Evolutionary conservation across 805 yeast genomes (phyloP), one percentile per base, ranked within the genome.

Genomic region (Kodamaea leandrae): DNA sequence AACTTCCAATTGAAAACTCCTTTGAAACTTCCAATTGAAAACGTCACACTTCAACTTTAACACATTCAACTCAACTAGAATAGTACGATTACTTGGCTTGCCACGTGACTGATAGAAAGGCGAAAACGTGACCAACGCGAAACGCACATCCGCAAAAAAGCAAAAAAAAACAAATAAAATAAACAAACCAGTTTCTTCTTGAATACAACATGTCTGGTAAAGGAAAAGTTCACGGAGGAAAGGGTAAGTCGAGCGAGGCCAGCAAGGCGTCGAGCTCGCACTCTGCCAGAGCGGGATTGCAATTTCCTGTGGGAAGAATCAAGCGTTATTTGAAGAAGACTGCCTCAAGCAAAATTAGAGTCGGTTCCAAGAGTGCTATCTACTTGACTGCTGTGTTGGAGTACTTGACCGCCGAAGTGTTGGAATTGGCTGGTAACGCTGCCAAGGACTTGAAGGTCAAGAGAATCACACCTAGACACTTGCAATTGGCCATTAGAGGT

Each of bases 241-340:
- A 90, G 71, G 97, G 97, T 54, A 90, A 90, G 66, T 82, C 95
- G 18, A 87, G 95, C 24, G 75, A 69, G 46, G 49, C 60, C 37
- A 86, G 86, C 62, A 84, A 83, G 64, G 69, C 72, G 37, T 76
- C 91, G 16, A 90, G 85, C 54, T 86, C 96, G 10, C 95, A 90
- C 54, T 86, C 96, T 4, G 95, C 96, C 7, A 82, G 95, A 65
- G 96, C 96, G 19, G 96, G 96, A 18, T 72, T 89, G 63, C 93
- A 85, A 64, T 93, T 93, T 72, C 99, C 99, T 37, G 98, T 95
- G 27, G 99, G 99, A 46, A 88, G 99, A 83, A 89, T 93, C 55
- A 91, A 93, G 79, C 82, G 99, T 74, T 91, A 89, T 64, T 76
- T 93, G 66, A 91, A 90, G 74, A 83, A 77, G 65, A 86, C 84